Percentiles rank a stretch among this genome's conserved stretches.
Conservation (phyloP, 2,329 filamentous ascomycete genomes). For the Trichoderma gracile region DNA sequence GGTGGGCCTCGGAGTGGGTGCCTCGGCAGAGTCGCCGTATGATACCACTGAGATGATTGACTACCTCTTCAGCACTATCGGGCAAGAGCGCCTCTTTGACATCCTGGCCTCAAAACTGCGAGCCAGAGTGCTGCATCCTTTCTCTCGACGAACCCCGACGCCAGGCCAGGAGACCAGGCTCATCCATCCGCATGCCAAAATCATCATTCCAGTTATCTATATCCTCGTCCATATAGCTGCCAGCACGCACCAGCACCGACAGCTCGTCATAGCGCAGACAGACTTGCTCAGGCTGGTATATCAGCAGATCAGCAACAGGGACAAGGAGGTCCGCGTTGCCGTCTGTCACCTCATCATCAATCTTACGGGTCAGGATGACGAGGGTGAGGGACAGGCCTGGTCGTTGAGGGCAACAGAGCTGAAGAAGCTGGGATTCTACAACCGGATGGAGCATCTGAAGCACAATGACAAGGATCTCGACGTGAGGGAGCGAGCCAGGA, state of each 20-base stretch:
- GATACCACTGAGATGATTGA: slow-evolving; percentile 77
- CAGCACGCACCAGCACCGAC: slow-evolving; percentile 73
- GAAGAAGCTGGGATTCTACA: slow-evolving; percentile 68
- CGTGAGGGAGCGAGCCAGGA: slow-evolving; percentile 80
- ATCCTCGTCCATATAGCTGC: slow-evolving; percentile 88
- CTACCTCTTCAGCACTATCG: slow-evolving; percentile 73
- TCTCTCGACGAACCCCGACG: slow-evolving; percentile 45
- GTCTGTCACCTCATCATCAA: slow-evolving; percentile 86
- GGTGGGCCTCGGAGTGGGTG: slow-evolving; percentile 59
- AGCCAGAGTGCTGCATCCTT: slow-evolving; percentile 57
- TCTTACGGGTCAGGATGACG: slow-evolving; percentile 79
- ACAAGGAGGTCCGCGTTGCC: slow-evolving; percentile 71
- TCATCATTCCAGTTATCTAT: slow-evolving; percentile 75
- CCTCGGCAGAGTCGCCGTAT: slow-evolving; percentile 50
- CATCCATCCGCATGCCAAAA: slow-evolving; percentile 62
- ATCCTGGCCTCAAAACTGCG: slow-evolving; percentile 78
- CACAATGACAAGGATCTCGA: slow-evolving; percentile 74
- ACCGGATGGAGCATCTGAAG: slow-evolving; percentile 62
- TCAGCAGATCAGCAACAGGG: slow-evolving; percentile 70
- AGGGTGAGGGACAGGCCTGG: slow-evolving; percentile 64
- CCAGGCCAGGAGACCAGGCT: slow-evolving; percentile 48
- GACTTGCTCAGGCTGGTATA: slow-evolving; percentile 72
- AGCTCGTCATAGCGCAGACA: slow-evolving; percentile 74
- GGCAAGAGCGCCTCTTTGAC: slow-evolving; percentile 75
- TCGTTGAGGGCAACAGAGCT: slow-evolving; percentile 68